Conservation (phyloP, 1,284 basidiomycete genomes). For the Earliella scabrosa region DNA sequence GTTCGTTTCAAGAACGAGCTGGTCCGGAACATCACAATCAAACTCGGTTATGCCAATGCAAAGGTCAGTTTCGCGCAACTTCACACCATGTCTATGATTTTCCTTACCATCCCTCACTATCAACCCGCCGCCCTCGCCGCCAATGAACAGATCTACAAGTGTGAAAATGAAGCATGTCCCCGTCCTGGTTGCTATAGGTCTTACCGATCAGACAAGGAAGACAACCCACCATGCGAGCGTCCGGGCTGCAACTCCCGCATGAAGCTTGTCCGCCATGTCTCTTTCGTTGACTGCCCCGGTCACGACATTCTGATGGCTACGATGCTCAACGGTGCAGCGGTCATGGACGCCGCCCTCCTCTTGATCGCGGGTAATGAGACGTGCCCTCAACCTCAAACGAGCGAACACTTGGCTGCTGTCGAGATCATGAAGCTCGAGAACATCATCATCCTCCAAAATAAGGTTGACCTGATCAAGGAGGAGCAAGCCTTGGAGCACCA, state of each 20-base stretch:
- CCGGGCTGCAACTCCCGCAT: slow-evolving; percentile 90
- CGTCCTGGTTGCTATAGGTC: slow-evolving; percentile 94
- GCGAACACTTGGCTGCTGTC: slow-evolving; percentile 97
- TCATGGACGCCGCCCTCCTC: slow-evolving; percentile 98
- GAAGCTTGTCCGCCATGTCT: slow-evolving; percentile 93
- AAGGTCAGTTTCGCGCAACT: slow-evolving; percentile 71
- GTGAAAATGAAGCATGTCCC: slow-evolving; percentile 91
- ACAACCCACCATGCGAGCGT: slow-evolving; percentile 90
- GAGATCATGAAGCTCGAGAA: slow-evolving; percentile 99
- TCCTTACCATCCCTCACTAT: background rate
- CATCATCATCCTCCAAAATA: slow-evolving; percentile 98
- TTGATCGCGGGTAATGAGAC: slow-evolving; percentile 98
- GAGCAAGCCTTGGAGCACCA: slow-evolving; percentile 90
- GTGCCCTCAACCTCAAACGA: slow-evolving; percentile 98
- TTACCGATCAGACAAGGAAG: slow-evolving; percentile 94
- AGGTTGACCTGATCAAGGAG: slow-evolving; percentile 95
- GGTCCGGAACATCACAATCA: slow-evolving; percentile 98
- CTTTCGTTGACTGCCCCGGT: slow-evolving; percentile 96
- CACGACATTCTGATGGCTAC: slow-evolving; percentile 99
- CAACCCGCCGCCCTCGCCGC: no score
- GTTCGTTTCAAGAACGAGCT: slow-evolving; percentile 99
- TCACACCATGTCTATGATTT: no score
- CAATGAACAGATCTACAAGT: slow-evolving; percentile 99
- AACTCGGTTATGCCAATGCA: slow-evolving; percentile 98
- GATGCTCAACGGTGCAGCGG: slow-evolving; percentile 99